Base-by-base conservation (phyloP, 352 stramenopile species). In the Phytopythium boreale region DNA sequence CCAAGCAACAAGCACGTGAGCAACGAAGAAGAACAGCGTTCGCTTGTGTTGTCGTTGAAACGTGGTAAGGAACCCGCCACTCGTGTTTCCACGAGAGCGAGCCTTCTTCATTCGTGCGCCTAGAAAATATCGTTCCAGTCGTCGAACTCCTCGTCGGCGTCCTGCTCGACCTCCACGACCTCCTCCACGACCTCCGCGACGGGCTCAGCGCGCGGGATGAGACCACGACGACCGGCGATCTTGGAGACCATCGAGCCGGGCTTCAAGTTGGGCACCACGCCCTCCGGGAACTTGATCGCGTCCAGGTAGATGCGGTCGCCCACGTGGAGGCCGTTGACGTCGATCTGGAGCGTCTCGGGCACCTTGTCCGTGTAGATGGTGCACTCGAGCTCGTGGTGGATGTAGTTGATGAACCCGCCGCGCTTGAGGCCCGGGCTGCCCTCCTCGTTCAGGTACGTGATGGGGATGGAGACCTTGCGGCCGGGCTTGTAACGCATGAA, bases 381-480 rank as follows among this genome's bases (percentile, higher is more conserved):
- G 75, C 88, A 96, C 61, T 92, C 82, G 56, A 96, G 81, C 50
- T 92, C 74, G 68, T 95, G 86, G 74, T 89, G 66, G 59, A 96
- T 93, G 77, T 93, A 80, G 79, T 95, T 96, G 70, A 98, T 97
- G 70, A 94, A 98, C 41, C 93, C 93, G 66, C 94, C 93, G 36
- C 91, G 85, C 80, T 98, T 98, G 73, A 98, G 86, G n/a, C 92
- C 93, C 15, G 90, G 92, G 39, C 80, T 96, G 56, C 95, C 88
- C 81, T 98, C 95, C 60, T 97, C 82, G 67, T 98, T 98, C 63
- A 98, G 67, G 70, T 96, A 96, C 57, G 77, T 85, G 63, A 98
- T 86, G 31, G 95, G 95, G 65, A 98, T 96, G 43, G 85, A 85
- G 34, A 98, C 83, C 43, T 88, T 92, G 70, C 94, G 88, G 20